A percentile compares a stretch with the other conserved stretches of the same genome.
Conservation (phyloP, 768 basidiomycete species). For the Panellus pusillus region DNA sequence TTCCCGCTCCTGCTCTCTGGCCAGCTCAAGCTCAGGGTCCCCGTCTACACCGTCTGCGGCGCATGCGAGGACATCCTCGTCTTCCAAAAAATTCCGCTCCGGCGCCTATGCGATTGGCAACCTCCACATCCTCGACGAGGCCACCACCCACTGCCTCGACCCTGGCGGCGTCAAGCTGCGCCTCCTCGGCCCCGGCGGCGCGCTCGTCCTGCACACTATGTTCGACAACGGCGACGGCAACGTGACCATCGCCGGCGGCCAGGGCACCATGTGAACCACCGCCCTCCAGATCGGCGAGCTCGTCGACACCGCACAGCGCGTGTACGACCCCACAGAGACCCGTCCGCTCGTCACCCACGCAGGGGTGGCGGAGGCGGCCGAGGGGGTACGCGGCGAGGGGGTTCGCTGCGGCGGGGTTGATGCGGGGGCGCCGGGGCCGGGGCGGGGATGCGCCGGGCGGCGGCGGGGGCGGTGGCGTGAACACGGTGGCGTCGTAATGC, state of each 20-base stretch:
- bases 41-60: conserved; percentile 96
- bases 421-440: conserved; percentile 31
- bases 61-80: conserved; percentile 95
- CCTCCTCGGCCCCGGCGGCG: conserved; percentile 94
- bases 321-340: conserved; percentile 91
- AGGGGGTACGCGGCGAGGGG: conserved; percentile 63
- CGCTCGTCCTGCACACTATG: conserved; percentile 91
- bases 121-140: conserved; percentile 91
- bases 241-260: conserved; percentile 97
- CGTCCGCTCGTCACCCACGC: conserved; percentile 86
- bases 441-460: neutral
- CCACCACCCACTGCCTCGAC: conserved; percentile 89
- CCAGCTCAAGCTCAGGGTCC: conserved; percentile 86
- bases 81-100: conserved; percentile 88
- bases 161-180: conserved; percentile 92
- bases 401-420: conserved; percentile 73
- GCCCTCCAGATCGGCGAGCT: conserved; percentile 97
- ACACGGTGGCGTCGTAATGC: too few relatives aligned
- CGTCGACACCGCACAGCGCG: conserved; percentile 93
- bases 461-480: neutral
- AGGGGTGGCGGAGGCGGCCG: conserved; percentile 54
- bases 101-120: conserved; percentile 84
- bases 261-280: conserved; percentile 99
- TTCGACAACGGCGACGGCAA: conserved; percentile 92
- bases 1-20: conserved; percentile 90